Conservation (phyloP, 1,139 yeast genomes). For the Torulaspora globosa region DNA sequence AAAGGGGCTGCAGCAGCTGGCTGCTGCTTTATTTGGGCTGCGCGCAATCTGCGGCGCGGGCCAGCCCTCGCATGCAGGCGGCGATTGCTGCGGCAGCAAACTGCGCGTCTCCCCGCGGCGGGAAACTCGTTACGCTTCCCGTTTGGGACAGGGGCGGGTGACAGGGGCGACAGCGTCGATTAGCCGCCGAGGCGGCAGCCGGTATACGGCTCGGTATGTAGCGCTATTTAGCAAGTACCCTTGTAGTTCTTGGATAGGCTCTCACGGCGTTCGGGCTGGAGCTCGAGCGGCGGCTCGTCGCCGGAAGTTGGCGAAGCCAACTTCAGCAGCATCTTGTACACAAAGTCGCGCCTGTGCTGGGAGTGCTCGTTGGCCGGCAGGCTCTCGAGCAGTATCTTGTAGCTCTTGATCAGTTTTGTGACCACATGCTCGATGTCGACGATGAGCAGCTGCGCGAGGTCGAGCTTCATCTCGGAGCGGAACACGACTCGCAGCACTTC, state of each 20-base stretch:
- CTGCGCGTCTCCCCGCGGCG: background rate
- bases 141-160: background rate
- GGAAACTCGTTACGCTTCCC: slow-evolving; percentile 1
- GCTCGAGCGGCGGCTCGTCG: slow-evolving; percentile 8
- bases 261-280: slow-evolving; percentile 5
- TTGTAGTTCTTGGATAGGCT: slow-evolving; percentile 26
- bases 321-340: slow-evolving; percentile 26
- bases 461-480: slow-evolving; percentile 65
- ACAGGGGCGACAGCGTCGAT: background rate
- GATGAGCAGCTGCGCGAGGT: slow-evolving; percentile 68
- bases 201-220: background rate
- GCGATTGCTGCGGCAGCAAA: background rate
- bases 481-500: slow-evolving; percentile 87
- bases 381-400: slow-evolving; percentile 35
- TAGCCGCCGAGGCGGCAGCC: background rate
- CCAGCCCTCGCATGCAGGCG: background rate
- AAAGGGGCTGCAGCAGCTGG: background rate
- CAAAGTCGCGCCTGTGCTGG: slow-evolving; percentile 15
- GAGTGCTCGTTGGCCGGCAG: slow-evolving; percentile 13
- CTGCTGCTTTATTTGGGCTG: background rate
- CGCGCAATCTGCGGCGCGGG: background rate
- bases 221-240: slow-evolving; percentile 25
- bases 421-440: slow-evolving; percentile 56
- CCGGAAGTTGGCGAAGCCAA: slow-evolving; percentile 27
- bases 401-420: slow-evolving; percentile 50